These are phyloP conservation scores for Bothriochloa decipiens DNA, from an alignment of 176 grass and related monocot species.

Conservation along the genomic window DNA sequence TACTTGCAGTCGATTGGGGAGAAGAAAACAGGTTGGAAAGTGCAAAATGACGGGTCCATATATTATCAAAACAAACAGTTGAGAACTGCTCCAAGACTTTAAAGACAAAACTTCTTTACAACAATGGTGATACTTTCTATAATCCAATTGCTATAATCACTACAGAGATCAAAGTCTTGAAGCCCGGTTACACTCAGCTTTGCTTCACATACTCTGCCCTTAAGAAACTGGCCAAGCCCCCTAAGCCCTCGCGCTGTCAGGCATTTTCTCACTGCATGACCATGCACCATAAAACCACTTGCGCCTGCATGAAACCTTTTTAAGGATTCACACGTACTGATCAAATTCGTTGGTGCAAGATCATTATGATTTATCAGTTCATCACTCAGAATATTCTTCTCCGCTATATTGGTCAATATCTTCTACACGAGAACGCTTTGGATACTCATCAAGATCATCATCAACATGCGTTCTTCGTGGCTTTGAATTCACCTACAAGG, in stretches of 20 bases:
- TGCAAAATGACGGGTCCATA: constrained; percentile 30
- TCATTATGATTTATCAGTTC: constrained; percentile 44
- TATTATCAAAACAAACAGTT: constrained; percentile 52
- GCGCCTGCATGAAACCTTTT: constrained; percentile 16
- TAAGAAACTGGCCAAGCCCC: constrained; percentile 25
- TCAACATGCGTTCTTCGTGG: constrained; percentile 54
- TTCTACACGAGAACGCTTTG: constrained; percentile 45
- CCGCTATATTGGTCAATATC: constrained; percentile 66
- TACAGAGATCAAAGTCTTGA: constrained; percentile 36
- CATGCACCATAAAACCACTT: constrained; percentile 28
- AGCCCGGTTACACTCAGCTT: constrained; percentile 38
- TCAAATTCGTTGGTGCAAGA: constrained; percentile 39
- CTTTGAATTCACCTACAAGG: constrained; percentile 58
- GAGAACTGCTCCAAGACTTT: constrained; percentile 35
- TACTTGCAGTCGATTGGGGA: constrained; percentile 48
- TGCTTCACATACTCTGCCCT: constrained; percentile 23
- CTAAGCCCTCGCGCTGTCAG: background rate
- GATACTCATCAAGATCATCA: constrained; percentile 61
- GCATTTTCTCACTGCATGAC: constrained; percentile 11
- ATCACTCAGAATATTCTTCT: constrained; percentile 70
- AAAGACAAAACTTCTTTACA: constrained; percentile 50
- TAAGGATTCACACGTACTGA: constrained; percentile 30
- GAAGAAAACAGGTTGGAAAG: background rate
- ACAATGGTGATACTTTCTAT: constrained; percentile 35
- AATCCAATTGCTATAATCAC: background rate